Base-by-base conservation (phyloP, 2,329 filamentous ascomycete genomes). In the Diaporthe amygdali region DNA sequence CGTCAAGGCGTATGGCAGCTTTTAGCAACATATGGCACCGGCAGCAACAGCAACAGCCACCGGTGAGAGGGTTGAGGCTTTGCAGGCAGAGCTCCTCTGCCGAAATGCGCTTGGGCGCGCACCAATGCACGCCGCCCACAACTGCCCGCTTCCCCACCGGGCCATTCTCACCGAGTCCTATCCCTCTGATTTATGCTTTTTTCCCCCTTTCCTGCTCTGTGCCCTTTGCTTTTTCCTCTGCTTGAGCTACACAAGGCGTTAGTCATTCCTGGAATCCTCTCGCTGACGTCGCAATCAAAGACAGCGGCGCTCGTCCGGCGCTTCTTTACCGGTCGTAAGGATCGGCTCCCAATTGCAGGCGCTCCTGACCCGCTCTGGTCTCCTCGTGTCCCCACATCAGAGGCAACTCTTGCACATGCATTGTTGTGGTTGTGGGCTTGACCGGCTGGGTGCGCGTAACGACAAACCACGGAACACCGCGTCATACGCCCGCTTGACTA, bases 251-350 rank as follows among this genome's bases (percentile, higher is more conserved):
- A 55, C 66, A 64, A 39, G 32, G 64, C 56, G 37, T 70, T 56
- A 67, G 47, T 66, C 56, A 37, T 46, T 54, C 44, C 64, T 49
- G 32, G 68, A 41, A 56, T 70, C 55, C 49, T 61, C 54, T 68
- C 37, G 64, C 71, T 72, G 63, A 72, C 64, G 61, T 72, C 61
- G 71, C 64, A 64, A 68, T 68, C 52, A 64, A 68, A 49, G 47
- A 68, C 66, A 69, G 69, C 49, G 69, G 52, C 64, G 27, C 64
- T 70, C 66, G 56, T 47, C 59, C 41, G 41, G 56, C 49, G 49
- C 34, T 56, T 56, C 49, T 66, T 72, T 56, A 72, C 71, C 71
- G 64, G 68, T 59, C 63, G 41, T 52, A 46, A 56, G 56, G 49
- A 64, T 63, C 39, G 39, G 41, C 54, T 70, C 20, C 46, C 71